Evolutionary conservation across 257 asterid genomes (phyloP), one percentile per base, ranked within the genome.

Genomic region (Hygrophila difformis): DNA sequence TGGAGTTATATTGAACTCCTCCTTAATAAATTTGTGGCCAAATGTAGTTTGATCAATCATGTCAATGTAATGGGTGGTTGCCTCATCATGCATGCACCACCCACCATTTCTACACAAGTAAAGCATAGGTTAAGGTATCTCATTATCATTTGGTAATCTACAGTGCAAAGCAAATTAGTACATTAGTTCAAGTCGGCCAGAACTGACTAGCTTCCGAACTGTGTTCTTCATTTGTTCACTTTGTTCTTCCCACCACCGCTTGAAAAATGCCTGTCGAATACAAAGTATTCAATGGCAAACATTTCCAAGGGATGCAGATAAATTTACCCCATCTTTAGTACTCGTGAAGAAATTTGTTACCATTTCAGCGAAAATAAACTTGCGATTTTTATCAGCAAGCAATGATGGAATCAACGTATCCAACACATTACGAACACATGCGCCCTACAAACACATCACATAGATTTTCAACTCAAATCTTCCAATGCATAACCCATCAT

Each of bases 21-120:
- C 78, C 61, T 78, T 86, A 54, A 91, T 68, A 66, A 62, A 91
- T 43, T 68, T 64, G 46, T 91, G 99, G 9, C 99, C 99, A 20
- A 91, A 57, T 19, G 99, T 83, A 46, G 99, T 91, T 70, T 86
- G 99, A 60, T 91, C 99, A 60, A 91, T 83, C 99, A 91, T 86
- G 8, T 26, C 31, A 26, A 26, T 26, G 8, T 26, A 26, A 8
- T 26, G 31, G 4, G 31, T 26, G 4, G 95, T 59, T 18, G 99
- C 99, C 73, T 91, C 99, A 48, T 91, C 99, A 49, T 91, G 97
- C 99, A 86, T 86, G 61, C 99, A 91, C 87, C 74, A 69, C 23
- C 99, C 99, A 36, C 99, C 99, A 49, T 91, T 91, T 78, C 99
- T 91, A 68, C 72, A 62, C 31, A 26, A 26, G 8, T 3, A 24